phyloP scores from a whole-genome alignment of 1,284 basidiomycete genomes.

The Naganishia cerealis region DNA sequence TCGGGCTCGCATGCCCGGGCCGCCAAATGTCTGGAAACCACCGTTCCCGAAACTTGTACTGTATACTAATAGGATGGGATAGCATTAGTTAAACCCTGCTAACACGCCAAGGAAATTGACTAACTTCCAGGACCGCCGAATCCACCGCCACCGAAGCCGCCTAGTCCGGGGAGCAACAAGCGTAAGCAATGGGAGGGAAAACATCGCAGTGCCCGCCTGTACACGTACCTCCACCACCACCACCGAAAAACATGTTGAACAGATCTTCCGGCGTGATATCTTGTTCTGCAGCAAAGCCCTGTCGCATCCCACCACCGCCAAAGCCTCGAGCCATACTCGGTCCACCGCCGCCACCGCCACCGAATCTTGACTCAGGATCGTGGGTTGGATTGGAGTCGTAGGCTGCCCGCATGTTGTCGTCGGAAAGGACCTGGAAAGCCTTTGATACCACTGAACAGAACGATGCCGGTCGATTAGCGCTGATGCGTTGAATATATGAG shows the following conservation, averaged over 20 bases:
- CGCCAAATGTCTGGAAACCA: constrained; percentile 64
- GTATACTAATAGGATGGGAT: constrained; percentile 59
- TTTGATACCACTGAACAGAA: constrained; percentile 83
- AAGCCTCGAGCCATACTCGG: constrained; percentile 54
- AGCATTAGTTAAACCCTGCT: not conserved
- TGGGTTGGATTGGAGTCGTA: constrained; percentile 82
- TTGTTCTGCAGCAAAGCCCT: constrained; percentile 63
- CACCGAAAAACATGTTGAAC: constrained; percentile 99
- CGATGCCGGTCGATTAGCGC: not conserved
- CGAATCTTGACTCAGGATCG: constrained; percentile 83
- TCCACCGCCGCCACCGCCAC: constrained; percentile 57
- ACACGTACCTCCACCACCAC: constrained; percentile 56
- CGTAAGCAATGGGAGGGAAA: not conserved
- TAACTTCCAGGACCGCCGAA: constrained; percentile 57
- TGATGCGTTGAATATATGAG: constrained; percentile 5
- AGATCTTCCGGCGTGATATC: constrained; percentile 93
- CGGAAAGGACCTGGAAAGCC: constrained; percentile 92
- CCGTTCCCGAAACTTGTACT: constrained; percentile 64
- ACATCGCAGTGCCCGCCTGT: constrained; percentile 35
- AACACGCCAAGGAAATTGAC: constrained; percentile 49
- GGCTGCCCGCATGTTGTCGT: constrained; percentile 84
- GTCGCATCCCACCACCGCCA: constrained; percentile 43
- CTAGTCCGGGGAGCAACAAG: not conserved
- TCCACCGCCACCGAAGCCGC: constrained; percentile 53
- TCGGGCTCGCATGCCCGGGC: constrained; percentile 46